Base-by-base conservation (phyloP, 176 grass and related monocot genomes). In the Saccharum spontaneum region DNA sequence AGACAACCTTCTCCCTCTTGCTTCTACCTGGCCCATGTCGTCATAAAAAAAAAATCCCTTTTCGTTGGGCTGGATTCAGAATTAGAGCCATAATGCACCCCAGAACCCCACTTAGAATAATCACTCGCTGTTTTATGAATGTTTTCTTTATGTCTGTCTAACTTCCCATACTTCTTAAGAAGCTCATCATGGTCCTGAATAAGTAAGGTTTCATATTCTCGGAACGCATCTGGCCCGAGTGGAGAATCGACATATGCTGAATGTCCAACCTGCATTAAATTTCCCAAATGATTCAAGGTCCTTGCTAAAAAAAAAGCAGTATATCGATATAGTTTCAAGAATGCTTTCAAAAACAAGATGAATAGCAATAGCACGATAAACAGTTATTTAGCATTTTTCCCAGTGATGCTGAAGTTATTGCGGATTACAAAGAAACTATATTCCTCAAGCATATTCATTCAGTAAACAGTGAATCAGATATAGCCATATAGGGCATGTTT, bases 191-290 rank as follows among this genome's bases (percentile, higher is more conserved):
- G 88, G 73, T 98, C 97, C 94, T 98, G 97, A 78, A 88, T 45
- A 46, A 96, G 91, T 75, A 99, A 92, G 40, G 86, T 80, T 73
- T 99, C 87, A n/a, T 99, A 96, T 86, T 99, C 93, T 40, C 82
- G 91, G 59, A 96, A 99, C 52, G 97, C 97, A 81, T 99, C 97
- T 87, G 97, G 91, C 49, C 97, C 97, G 30, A 99, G 91, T 7
- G 97, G 97, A 65, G 91, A 99, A 88, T 96, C 91, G 72, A 89
- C 59, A 23, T 92, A 88, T 43, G 90, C 86, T 36, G 93, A 96
- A 24, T 99, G 93, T 67, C 93, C 88, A 81, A 92, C 82, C 97
- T 96, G 90, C 80, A 89, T 83, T 46, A 89, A 52, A 49, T 87
- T 79, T 61, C 50, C 3, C 17, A 39, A 77, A 66, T 36, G 37